phyloP scores from a whole-genome alignment of 139 green algal genomes.

The Chlamydomonas sp. region DNA sequence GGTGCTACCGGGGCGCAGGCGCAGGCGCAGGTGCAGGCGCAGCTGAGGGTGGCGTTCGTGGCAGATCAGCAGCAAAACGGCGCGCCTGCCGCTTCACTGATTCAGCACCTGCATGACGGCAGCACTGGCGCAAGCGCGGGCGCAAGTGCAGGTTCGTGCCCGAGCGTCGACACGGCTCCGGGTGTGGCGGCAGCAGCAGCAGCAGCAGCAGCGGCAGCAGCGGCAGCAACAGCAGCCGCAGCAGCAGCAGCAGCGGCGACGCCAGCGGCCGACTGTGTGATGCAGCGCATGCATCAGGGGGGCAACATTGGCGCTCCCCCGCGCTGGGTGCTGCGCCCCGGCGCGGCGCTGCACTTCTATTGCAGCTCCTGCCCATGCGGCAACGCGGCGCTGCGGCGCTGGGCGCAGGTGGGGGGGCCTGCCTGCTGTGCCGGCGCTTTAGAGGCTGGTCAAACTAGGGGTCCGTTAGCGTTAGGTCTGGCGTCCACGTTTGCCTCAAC shows the following conservation, averaged over 20 bases:
- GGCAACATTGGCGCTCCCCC: too few species aligned
- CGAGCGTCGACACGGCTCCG: not conserved
- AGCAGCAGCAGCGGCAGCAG: not conserved
- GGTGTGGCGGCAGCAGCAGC: not conserved
- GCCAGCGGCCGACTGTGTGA: not conserved
- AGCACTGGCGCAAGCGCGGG: not conserved
- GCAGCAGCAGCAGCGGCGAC: not conserved
- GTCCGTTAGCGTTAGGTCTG: too few species aligned
- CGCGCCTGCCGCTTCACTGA: too few species aligned
- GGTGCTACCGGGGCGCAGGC: not conserved
- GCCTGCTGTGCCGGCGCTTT: too few species aligned
- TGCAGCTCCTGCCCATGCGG: conserved; percentile 19
- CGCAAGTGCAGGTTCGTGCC: not conserved
- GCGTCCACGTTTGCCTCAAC: too few species aligned
- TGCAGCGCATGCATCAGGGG: too few species aligned
- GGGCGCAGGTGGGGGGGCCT: too few species aligned
- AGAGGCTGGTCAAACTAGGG: too few species aligned
- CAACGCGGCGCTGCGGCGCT: conserved; percentile 7
- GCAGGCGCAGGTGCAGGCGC: not conserved
- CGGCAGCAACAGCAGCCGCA: not conserved
- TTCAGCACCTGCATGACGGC: not conserved
- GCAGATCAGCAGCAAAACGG: not conserved
- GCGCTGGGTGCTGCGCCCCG: not conserved
- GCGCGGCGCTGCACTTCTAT: conserved; percentile 11
- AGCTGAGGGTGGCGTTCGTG: not conserved